These are phyloP conservation scores for Leccinum pachyderme DNA, from an alignment of 1,284 basidiomycete genomes.

Conservation along the genomic window DNA sequence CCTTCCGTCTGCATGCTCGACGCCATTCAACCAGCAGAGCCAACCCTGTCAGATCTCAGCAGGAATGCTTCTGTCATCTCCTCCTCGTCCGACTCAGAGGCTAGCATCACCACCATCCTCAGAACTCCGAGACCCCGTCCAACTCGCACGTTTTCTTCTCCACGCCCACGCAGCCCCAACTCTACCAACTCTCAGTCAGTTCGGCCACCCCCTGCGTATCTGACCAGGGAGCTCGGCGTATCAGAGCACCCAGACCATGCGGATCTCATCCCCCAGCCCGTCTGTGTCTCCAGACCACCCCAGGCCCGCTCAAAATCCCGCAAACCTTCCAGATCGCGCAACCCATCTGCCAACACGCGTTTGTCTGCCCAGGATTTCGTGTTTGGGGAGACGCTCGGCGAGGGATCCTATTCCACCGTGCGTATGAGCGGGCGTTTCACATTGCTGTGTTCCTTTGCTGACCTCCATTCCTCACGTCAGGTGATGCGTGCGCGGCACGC, in stretches of 20 bases:
- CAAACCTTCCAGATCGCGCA: conserved; percentile 42
- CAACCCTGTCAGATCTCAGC: conserved; percentile 60
- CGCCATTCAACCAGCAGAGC: conserved; percentile 2
- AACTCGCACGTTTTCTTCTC: conserved; percentile 63
- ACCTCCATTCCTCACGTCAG: conserved; percentile 34
- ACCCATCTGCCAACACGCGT: conserved; percentile 48
- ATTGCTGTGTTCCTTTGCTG: neutral
- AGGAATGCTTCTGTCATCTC: conserved; percentile 75
- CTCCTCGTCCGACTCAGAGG: conserved; percentile 63
- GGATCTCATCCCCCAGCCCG: conserved; percentile 14
- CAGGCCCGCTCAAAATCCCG: conserved; percentile 35
- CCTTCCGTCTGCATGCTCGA: neutral
- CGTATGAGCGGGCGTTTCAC: conserved; percentile 24
- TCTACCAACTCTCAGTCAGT: conserved; percentile 45
- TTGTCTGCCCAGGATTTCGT: conserved; percentile 62
- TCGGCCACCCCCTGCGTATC: conserved; percentile 53
- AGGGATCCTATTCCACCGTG: conserved; percentile 80
- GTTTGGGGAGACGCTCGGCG: conserved; percentile 67
- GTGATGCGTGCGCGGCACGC: conserved; percentile 59
- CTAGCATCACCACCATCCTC: conserved; percentile 42
- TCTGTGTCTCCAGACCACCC: neutral
- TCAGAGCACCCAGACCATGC: conserved; percentile 32
- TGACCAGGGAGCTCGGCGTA: conserved; percentile 56
- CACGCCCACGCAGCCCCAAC: conserved; percentile 54
- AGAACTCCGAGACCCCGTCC: conserved; percentile 55